Percentiles rank a stretch among this genome's conserved stretches.
phyloP scores from a whole-genome alignment of 2,329 filamentous ascomycete genomes.

The Pseudocercospora eumusae region DNA sequence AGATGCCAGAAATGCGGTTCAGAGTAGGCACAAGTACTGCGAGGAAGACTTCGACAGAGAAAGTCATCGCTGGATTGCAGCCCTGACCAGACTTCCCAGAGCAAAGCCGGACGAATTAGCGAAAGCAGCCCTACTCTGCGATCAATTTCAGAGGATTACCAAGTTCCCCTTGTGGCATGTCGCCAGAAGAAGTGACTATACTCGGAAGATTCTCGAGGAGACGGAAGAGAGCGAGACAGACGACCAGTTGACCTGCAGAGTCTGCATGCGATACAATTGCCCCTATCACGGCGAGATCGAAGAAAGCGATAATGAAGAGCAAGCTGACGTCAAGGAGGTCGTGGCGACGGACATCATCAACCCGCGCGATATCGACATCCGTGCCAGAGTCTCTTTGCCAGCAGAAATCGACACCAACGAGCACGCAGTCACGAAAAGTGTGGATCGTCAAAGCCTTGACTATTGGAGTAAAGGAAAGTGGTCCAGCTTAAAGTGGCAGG shows the following conservation, averaged over 20 bases:
- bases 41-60: slow-evolving; percentile 40
- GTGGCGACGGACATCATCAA: slow-evolving; percentile 39
- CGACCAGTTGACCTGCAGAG: slow-evolving; percentile 33
- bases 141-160: slow-evolving; percentile 40
- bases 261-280: slow-evolving; percentile 40
- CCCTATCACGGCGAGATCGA: slow-evolving; percentile 46
- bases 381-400: slow-evolving; percentile 34
- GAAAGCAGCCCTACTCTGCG: slow-evolving; percentile 42
- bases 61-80: slow-evolving; percentile 36
- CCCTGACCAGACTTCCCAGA: slow-evolving; percentile 38
- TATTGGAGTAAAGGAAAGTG: slow-evolving; percentile 27
- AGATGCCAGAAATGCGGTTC: slow-evolving; percentile 25
- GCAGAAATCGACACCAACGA: neutral
- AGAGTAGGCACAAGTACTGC: slow-evolving; percentile 31
- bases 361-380: slow-evolving; percentile 36
- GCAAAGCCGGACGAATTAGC: slow-evolving; percentile 32
- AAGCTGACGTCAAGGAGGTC: slow-evolving; percentile 21
- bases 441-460: slow-evolving; percentile 16
- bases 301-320: slow-evolving; percentile 32
- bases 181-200: slow-evolving; percentile 36
- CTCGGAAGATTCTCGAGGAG: slow-evolving; percentile 20
- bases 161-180: slow-evolving; percentile 47
- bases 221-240: slow-evolving; percentile 11
- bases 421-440: slow-evolving; percentile 12
- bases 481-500: slow-evolving; percentile 17